Evolutionary conservation across 2,329 filamentous ascomycete species (phyloP).

Genomic region (Phyllosticta citrichinensis): DNA sequence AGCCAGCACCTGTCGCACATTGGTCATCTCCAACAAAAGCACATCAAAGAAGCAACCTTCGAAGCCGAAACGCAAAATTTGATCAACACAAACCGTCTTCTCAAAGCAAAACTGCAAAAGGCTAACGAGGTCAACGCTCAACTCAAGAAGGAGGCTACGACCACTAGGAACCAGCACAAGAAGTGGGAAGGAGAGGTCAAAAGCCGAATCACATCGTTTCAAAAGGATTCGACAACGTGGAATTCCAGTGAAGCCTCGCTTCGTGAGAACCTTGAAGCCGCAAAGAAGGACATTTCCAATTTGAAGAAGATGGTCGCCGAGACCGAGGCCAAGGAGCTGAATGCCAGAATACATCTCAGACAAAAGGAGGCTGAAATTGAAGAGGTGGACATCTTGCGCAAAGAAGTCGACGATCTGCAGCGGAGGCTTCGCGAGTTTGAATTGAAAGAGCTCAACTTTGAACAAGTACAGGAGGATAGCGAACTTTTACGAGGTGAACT

Average conservation of each 20-base stretch:
- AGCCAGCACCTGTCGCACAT: slow-evolving; percentile 76
- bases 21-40: slow-evolving; percentile 63
- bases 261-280: slow-evolving; percentile 47
- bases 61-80: slow-evolving; percentile 77
- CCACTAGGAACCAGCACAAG: slow-evolving; percentile 61
- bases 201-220: slow-evolving; percentile 53
- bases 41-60: slow-evolving; percentile 65
- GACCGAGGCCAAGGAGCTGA: slow-evolving; percentile 58
- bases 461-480: slow-evolving; percentile 47
- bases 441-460: slow-evolving; percentile 51
- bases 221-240: slow-evolving; percentile 61
- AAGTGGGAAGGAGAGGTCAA: slow-evolving; percentile 68
- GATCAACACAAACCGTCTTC: slow-evolving; percentile 62
- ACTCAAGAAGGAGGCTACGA: slow-evolving; percentile 61
- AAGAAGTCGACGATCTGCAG: slow-evolving; percentile 51
- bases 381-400: slow-evolving; percentile 50
- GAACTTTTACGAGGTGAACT: slow-evolving; percentile 50
- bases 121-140: slow-evolving; percentile 61
- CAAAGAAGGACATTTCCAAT: slow-evolving; percentile 51
- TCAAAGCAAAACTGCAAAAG: slow-evolving; percentile 64
- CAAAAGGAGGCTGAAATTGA: slow-evolving; percentile 51
- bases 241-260: slow-evolving; percentile 47
- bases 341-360: slow-evolving; percentile 53
- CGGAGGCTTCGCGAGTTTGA: slow-evolving; percentile 53
- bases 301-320: slow-evolving; percentile 57